Base-by-base conservation (phyloP, 1,284 basidiomycete species). In the Naganishia albida region DNA sequence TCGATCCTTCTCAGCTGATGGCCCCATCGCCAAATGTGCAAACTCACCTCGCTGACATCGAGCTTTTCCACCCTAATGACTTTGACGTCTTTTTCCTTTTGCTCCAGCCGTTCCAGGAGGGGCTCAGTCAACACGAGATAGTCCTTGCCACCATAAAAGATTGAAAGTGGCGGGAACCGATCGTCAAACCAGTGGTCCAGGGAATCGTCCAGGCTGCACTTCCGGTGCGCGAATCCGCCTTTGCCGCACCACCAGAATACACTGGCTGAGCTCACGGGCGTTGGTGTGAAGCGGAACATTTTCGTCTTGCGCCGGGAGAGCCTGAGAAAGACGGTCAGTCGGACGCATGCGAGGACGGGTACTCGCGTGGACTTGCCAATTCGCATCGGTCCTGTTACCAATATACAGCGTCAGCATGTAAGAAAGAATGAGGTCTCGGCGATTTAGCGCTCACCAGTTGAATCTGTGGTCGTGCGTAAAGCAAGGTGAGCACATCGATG, bases 281-380 rank as follows among this genome's bases (percentile, higher is more conserved):
- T 83, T 0, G 85, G 85, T 0, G 85, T 86, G 76, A 86, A 86
- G 16, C 85, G 75, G 77, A 86, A 86, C 83, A 85, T 85, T 70
- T 86, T 86, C 4, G 82, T 80, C 71, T 86, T 86, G 46, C 83
- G 77, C 18, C 83, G 75, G 40, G 75, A 73, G 13, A 84, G 79
- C 81, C 79, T 76, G 65, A 49, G 30, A 54, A 8, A n/a, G 30
- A 12, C 25, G 10, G 13, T 49, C 16, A 40, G 13, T 15, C 23
- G n/a, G 42, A 13, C 43, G n/a, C 15, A 42, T 18, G 25, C 42
- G 23, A n/a, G 18, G 26, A 3, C 13, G 10, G 42, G 25, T 38
- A 3, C 30, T 20, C 28, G 16, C n/a, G n/a, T n/a, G 43, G 13
- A 42, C 73, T 62, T n/a, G 83, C 83, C 85, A 86, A 71, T 86